Evolutionary conservation across 179 eudicot species (phyloP), one percentile per base, ranked within the genome.

Genomic region (Drosera spatulata): DNA sequence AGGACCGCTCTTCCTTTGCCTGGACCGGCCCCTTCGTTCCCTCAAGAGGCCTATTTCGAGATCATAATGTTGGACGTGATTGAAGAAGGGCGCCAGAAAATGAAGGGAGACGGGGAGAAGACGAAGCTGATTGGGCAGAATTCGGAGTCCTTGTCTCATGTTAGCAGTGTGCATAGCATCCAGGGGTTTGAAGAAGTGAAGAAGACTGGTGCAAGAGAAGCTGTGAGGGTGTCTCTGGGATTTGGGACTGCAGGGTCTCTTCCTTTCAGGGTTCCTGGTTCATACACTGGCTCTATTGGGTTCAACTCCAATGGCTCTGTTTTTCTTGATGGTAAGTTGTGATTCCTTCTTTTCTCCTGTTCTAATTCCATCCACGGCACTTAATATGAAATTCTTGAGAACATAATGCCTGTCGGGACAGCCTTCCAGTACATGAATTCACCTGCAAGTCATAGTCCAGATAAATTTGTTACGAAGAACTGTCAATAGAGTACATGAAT

Each of bases 241-340:
- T 69, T 91, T 2, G 60, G 71, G 4, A 68, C 73, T 6, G 83
- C 76, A 0, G 84, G 82, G 1, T 39, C 73, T 55, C 59, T 14
- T 22, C 83, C 79, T 4, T 47, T 63, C 12, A 80, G 69, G 72
- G 8, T 80, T 50, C 96, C 96, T 2, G 98, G 98, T 0, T 81
- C 74, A 52, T 85, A 69, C 50, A 76, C 67, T 4, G 96, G 82
- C 2, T 91, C 98, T 2, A 71, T 88, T 67, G 96, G 95, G 5
- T 85, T 91, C 69, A 79, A 80, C 54, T 91, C 98, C 2, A 78
- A 75, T 69, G 98, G 96, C n/a, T 85, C 96, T 55, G 82, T 88
- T 64, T 82, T 39, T 70, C 81, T 88, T 9, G 78, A 76, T 58
- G 98, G 98, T 85, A 65, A 22, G 75, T 69, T 53, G 4, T 7